These are phyloP conservation scores for Ziziphus jujuba DNA, from an alignment of 306 rosid species.

Conservation along the genomic window DNA sequence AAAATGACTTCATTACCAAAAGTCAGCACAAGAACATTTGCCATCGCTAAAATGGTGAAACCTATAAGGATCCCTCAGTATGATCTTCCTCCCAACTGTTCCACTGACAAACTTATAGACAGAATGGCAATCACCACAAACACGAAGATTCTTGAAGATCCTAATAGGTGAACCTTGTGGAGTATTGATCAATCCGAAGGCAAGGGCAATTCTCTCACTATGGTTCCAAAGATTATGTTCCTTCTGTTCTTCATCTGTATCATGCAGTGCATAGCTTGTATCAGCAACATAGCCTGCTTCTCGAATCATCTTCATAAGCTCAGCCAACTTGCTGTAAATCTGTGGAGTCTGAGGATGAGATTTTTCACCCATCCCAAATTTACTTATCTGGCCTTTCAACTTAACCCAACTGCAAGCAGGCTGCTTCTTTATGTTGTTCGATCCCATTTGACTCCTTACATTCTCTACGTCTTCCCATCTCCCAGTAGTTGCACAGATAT, in stretches of 20 bases:
- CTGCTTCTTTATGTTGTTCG: conserved; percentile 62
- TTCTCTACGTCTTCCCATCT: conserved; percentile 85
- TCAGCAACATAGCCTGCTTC: conserved; percentile 86
- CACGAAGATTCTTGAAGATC: conserved; percentile 88
- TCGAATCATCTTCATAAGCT: conserved; percentile 59
- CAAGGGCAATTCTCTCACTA: conserved; percentile 91
- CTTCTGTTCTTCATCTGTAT: conserved; percentile 87
- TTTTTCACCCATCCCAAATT: conserved; percentile 82
- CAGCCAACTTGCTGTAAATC: conserved; percentile 62
- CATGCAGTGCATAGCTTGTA: conserved; percentile 79
- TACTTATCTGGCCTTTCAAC: conserved; percentile 57
- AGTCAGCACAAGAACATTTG: conserved; percentile 82
- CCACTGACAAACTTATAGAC: conserved; percentile 70
- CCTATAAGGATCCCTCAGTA: conserved; percentile 76
- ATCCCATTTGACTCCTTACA: conserved; percentile 69
- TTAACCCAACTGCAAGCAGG: conserved; percentile 95
- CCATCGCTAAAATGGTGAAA: conserved; percentile 89
- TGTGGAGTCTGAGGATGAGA: conserved; percentile 51
- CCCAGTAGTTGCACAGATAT: conserved; percentile 70
- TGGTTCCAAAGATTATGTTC: conserved; percentile 96
- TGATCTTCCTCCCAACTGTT: conserved; percentile 58
- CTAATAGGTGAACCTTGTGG: conserved; percentile 61
- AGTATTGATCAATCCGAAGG: conserved; percentile 67
- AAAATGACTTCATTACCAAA: conserved; percentile 49
- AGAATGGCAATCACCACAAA: conserved; percentile 95